Conservation (phyloP, 2,329 filamentous ascomycete genomes). For the Clonostachys rhizophaga region DNA sequence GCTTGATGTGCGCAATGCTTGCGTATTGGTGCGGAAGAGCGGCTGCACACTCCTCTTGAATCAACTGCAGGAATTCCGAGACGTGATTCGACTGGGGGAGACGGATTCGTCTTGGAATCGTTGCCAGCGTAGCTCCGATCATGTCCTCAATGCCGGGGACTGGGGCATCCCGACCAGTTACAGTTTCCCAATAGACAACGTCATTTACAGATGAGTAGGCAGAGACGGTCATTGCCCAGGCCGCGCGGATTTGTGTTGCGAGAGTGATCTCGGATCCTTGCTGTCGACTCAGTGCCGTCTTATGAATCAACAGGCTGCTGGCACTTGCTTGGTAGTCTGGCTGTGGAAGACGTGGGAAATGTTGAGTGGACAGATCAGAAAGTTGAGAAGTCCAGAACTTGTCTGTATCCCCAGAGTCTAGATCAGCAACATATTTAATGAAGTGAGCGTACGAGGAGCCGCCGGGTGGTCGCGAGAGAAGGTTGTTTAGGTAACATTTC, state of each 20-base stretch:
- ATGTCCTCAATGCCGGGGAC: slow-evolving; percentile 10
- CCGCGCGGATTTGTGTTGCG: slow-evolving; percentile 10
- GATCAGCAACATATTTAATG: slow-evolving; percentile 5
- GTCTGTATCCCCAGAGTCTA: slow-evolving; percentile 1
- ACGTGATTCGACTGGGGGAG: slow-evolving; percentile 2
- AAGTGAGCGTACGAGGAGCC: slow-evolving; percentile 6
- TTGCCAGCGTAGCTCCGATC: slow-evolving; percentile 9
- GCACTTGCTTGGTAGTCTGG: slow-evolving; percentile 8
- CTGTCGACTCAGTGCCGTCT: not conserved
- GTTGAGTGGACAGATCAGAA: slow-evolving; percentile 6
- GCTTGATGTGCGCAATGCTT: slow-evolving; percentile 11
- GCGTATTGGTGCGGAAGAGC: slow-evolving; percentile 3
- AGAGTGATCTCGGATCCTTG: slow-evolving; percentile 8
- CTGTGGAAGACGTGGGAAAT: slow-evolving; percentile 11
- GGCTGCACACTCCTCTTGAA: slow-evolving; percentile 7
- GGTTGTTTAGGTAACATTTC: slow-evolving; percentile 12
- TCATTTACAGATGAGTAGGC: slow-evolving; percentile 9
- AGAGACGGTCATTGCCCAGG: slow-evolving; percentile 12
- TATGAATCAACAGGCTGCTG: slow-evolving; percentile 9
- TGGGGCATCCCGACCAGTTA: slow-evolving; percentile 12
- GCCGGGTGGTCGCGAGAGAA: not conserved
- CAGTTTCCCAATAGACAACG: slow-evolving; percentile 13
- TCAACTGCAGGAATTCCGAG: slow-evolving; percentile 1
- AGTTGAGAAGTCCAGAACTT: slow-evolving; percentile 10
- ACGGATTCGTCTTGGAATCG: slow-evolving; percentile 7